Evolutionary conservation across 371 early-diverging fungal species (phyloP), one percentile per base, ranked within the genome.

Genomic region (Nosema muscidifuracis): DNA sequence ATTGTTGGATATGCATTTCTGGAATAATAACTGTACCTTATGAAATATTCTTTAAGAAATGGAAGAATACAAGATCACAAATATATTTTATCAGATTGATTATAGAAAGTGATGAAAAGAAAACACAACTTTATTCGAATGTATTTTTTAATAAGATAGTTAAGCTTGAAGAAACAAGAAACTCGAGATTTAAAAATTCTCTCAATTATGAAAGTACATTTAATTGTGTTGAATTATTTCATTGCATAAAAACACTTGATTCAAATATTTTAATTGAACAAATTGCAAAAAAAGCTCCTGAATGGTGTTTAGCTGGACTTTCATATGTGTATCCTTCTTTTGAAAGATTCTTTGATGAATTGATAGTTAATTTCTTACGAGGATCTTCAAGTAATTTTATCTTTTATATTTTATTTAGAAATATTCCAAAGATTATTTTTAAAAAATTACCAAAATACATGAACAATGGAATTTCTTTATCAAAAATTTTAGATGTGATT

Each of bases 1-100:
- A 80, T 50, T 57, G 61, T 55, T 80, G 80, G 80, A 51, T 60
- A 1, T 47, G 30, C 60, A 63, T 77, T 9, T 57, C 40, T 40
- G 73, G 73, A 26, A 71, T 51, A 34, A 80, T 58, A 20, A 80
- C 78, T 28, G 75, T 80, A 20, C 81, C 81, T 9, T 80, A 73
- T 58, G 62, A 76, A 50, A 64, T 78, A 38, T 76, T 80, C 42
- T 78, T 80, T 66, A 65, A 55, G 30, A 68, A 34, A 50, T 73
- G 73, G 77, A 71, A 71, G 22, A 76, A 76, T 65, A 18, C 18
- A 20, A 62, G 44, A 47, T 22, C 65, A n/a, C 74, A 73, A 47
- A 62, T 67, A 22, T 28, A 67, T 31, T 80, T 80, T 73, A 22
- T 74, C 16, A 69, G 60, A 24, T 26, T 65, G 30, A 30, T 77